phyloP scores from a whole-genome alignment of 75 land plant species.

The Adiantum capillusveneris region DNA sequence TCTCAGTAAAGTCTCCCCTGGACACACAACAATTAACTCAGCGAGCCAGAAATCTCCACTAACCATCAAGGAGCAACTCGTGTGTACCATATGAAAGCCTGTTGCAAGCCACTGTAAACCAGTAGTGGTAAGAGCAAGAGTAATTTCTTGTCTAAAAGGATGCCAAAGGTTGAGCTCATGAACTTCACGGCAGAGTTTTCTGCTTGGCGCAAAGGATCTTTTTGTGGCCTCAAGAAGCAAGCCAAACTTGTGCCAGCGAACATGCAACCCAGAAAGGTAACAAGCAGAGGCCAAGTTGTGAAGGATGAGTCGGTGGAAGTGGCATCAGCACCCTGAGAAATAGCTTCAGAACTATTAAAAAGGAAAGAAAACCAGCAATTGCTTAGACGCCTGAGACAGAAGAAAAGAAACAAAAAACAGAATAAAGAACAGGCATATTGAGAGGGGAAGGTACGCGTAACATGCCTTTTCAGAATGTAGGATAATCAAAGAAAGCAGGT shows the following conservation, averaged over 20 bases:
- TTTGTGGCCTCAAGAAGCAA: slow-evolving; percentile 50
- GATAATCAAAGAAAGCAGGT: slow-evolving; percentile 57
- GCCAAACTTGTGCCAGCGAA: slow-evolving; percentile 62
- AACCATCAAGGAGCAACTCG: slow-evolving; percentile 1
- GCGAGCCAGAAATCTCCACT: not conserved
- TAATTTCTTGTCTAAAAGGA: slow-evolving; percentile 46
- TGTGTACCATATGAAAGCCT: slow-evolving; percentile 49
- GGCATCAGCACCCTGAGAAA: not conserved
- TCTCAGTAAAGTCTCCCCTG: slow-evolving; percentile 82
- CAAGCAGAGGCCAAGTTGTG: slow-evolving; percentile 2
- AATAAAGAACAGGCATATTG: no score
- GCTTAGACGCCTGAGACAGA: not conserved
- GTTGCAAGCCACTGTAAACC: slow-evolving; percentile 66
- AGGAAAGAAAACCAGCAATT: not conserved
- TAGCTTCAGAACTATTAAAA: not conserved
- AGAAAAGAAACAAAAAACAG: not conserved
- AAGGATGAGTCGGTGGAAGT: not conserved
- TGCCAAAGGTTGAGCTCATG: slow-evolving; percentile 17
- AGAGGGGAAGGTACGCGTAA: not conserved
- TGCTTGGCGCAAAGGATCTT: slow-evolving; percentile 15
- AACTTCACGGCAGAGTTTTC: not conserved
- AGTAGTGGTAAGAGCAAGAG: slow-evolving; percentile 73
- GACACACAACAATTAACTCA: not conserved
- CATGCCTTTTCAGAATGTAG: slow-evolving; percentile 49
- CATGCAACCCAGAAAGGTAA: slow-evolving; percentile 56